Conservation (phyloP, 331 rosid species). For the Rhamnella rubrinervis region DNA sequence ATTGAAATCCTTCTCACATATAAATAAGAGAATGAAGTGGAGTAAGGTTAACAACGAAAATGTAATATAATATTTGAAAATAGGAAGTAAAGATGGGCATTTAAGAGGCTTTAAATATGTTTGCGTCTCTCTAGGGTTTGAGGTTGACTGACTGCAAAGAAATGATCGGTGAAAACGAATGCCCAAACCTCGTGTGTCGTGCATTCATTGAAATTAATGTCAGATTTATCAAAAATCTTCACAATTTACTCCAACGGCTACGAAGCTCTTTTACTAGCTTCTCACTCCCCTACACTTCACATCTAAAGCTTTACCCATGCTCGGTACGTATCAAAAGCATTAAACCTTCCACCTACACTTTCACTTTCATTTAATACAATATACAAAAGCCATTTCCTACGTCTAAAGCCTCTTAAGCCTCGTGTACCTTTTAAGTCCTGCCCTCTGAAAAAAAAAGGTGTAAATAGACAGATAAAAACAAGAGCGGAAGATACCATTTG, state of each 20-base stretch:
- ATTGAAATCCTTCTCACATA: too few relatives aligned
- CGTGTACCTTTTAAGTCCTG: neutral
- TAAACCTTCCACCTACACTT: neutral
- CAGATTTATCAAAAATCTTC: neutral
- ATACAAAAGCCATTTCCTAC: neutral
- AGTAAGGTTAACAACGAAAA: too few relatives aligned
- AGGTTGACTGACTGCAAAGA: too few relatives aligned
- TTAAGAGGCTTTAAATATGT: too few relatives aligned
- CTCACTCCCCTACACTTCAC: neutral
- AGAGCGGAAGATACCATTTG: neutral
- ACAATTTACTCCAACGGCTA: slow-evolving; percentile 4
- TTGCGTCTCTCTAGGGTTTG: too few relatives aligned
- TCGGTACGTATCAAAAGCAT: slow-evolving; percentile 3
- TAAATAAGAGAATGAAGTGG: too few relatives aligned
- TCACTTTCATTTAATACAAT: neutral
- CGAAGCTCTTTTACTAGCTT: neutral
- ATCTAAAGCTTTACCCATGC: neutral
- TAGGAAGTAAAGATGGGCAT: too few relatives aligned
- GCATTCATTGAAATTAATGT: too few relatives aligned
- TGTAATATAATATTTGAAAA: too few relatives aligned
- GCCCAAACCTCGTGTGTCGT: too few relatives aligned
- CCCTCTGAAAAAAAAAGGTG: neutral
- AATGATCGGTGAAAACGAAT: too few relatives aligned
- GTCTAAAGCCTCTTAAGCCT: neutral
- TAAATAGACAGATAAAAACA: neutral